phyloP scores from a whole-genome alignment of 768 basidiomycete genomes.

The Russula griseocarnosa region DNA sequence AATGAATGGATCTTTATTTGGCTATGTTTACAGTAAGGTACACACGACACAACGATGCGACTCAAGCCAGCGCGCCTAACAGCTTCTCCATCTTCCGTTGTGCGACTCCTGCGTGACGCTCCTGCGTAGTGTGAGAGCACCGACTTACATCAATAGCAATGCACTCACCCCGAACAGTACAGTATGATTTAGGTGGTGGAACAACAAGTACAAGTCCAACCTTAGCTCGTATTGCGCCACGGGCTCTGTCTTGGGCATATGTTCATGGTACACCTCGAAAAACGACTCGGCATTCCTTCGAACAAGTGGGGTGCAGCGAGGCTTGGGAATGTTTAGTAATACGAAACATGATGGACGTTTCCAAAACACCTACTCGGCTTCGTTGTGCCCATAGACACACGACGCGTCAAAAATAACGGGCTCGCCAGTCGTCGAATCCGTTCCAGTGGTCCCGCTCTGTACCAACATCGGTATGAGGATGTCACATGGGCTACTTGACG shows the following conservation, averaged over 20 bases:
- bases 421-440: conserved; percentile 47
- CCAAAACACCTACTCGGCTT: conserved; percentile 60
- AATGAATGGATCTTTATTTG: conserved; percentile 5
- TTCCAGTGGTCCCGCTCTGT: conserved; percentile 72
- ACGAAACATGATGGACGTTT: neutral
- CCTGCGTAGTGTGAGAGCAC: conserved; percentile 30
- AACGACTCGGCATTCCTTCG: conserved; percentile 63
- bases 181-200: conserved; percentile 81
- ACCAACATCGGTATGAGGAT: conserved; percentile 1
- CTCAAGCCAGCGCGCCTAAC: conserved; percentile 38
- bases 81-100: conserved; percentile 44
- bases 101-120: conserved; percentile 53
- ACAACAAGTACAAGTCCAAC: conserved; percentile 68
- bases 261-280: conserved; percentile 59
- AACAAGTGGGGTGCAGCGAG: conserved; percentile 78
- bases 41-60: neutral
- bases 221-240: conserved; percentile 60
- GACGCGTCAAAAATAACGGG: conserved; percentile 77
- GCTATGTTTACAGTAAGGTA: conserved; percentile 14
- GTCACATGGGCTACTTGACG: conserved; percentile 28
- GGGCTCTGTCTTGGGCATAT: conserved; percentile 62
- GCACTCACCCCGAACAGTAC: conserved; percentile 67
- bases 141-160: neutral
- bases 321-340: conserved; percentile 36
- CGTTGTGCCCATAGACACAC: conserved; percentile 75